Conservation (phyloP, 1,284 basidiomycete species). For the Grifola frondosa region DNA sequence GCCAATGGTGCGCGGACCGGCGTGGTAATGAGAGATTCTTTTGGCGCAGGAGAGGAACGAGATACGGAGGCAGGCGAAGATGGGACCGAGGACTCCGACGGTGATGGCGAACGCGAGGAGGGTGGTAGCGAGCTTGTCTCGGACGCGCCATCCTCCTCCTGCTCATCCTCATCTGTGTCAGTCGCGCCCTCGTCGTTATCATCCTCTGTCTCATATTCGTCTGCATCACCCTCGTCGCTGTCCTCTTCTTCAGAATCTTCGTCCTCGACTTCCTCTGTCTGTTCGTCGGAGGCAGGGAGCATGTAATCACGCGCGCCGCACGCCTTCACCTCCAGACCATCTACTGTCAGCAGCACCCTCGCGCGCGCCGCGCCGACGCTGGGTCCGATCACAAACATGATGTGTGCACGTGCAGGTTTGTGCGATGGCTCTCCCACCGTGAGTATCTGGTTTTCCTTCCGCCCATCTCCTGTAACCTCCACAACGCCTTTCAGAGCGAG, state of each 20-base stretch:
- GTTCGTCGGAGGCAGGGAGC: constrained; percentile 21
- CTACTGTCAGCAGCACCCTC: constrained; percentile 58
- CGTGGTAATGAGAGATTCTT: neutral
- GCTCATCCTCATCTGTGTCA: constrained; percentile 19
- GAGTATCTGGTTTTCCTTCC: constrained; percentile 2
- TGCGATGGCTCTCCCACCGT: too few relatives aligned
- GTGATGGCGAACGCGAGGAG: constrained; percentile 24
- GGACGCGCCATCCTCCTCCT: constrained; percentile 18
- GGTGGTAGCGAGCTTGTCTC: constrained; percentile 23
- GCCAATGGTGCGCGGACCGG: constrained; percentile 3
- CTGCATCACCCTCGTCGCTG: constrained; percentile 23
- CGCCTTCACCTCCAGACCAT: constrained; percentile 57
- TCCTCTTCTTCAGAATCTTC: constrained; percentile 17
- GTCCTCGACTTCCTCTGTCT: constrained; percentile 17
- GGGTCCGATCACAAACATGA: constrained; percentile 65
- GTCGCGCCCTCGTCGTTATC: constrained; percentile 14
- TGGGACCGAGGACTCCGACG: constrained; percentile 12
- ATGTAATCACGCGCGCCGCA: constrained; percentile 48
- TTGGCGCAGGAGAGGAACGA: constrained; percentile 8
- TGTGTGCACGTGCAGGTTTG: constrained; percentile 40
- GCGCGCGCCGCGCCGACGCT: constrained; percentile 57
- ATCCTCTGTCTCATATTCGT: constrained; percentile 26
- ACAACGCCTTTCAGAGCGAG: constrained; percentile 30
- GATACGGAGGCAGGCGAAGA: constrained; percentile 17
- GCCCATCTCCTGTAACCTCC: neutral